Evolutionary conservation across 106 monocot genomes (phyloP).

Genomic region (Dendrobium officinale): DNA sequence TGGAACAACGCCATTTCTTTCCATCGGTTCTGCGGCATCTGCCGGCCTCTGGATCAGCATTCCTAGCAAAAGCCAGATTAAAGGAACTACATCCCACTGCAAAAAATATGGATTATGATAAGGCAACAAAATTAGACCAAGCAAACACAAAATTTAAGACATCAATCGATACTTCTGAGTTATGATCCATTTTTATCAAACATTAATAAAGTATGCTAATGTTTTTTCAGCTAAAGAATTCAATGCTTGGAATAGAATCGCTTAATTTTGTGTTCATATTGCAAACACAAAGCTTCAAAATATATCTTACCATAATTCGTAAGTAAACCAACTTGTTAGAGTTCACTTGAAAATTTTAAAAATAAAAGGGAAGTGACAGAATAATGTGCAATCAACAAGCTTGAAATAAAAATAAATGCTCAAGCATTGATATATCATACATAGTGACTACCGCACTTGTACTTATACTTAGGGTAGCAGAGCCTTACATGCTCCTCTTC

Average conservation of each 20-base stretch:
- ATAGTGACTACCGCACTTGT: not conserved
- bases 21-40: constrained; percentile 94
- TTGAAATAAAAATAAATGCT: not conserved
- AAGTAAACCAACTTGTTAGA: not conserved
- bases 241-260: not conserved
- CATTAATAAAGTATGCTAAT: not conserved
- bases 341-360: not conserved
- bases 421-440: not conserved
- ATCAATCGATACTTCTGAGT: not conserved
- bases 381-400: not conserved
- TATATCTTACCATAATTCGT: not conserved
- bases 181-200: not conserved
- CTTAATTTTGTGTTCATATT: not conserved
- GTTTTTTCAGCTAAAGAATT: not conserved
- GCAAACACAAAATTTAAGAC: not conserved
- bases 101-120: not conserved
- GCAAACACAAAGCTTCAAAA: not conserved
- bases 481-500: constrained; percentile 39
- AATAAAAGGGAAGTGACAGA: too few species aligned
- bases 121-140: not conserved
- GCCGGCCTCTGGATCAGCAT: constrained; percentile 79
- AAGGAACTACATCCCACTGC: constrained; percentile 39
- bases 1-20: constrained; percentile 99
- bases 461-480: not conserved
- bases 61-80: constrained; percentile 65